Percentiles rank a stretch among this genome's conserved stretches.
These are phyloP conservation scores for Lolium perenne DNA, from an alignment of 176 grass and related monocot genomes.

Conservation along the genomic window DNA sequence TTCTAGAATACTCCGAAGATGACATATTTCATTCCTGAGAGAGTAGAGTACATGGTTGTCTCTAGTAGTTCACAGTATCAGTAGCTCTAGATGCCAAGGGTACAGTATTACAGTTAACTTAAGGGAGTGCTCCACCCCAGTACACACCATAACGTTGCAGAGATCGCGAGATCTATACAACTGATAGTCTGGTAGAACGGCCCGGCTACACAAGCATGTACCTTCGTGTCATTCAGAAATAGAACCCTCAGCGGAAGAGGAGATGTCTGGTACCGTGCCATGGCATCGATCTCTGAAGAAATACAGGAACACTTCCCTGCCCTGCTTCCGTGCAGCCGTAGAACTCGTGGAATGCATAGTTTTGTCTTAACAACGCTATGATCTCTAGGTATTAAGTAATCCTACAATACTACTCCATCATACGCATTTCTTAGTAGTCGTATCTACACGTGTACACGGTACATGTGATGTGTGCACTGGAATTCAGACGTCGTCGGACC, in stretches of 20 bases:
- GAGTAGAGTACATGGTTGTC: neutral
- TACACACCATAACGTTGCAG: neutral
- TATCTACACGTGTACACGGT: neutral
- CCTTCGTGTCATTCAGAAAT: neutral
- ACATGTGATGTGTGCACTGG: neutral
- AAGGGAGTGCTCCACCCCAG: neutral
- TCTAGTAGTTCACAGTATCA: neutral
- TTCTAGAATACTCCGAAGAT: no score
- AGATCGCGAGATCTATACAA: neutral
- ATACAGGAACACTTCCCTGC: neutral
- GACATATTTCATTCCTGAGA: neutral
- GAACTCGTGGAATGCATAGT: no score
- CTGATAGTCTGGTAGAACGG: neutral
- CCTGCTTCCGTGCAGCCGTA: neutral
- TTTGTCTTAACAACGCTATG: neutral
- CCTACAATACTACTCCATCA: slow-evolving; percentile 11
- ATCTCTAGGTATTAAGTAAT: slow-evolving; percentile 2
- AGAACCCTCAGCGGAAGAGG: neutral
- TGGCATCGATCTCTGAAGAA: slow-evolving; percentile 13
- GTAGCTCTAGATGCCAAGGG: neutral
- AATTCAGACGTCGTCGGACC: slow-evolving; percentile 73
- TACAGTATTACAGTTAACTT: slow-evolving; percentile 34
- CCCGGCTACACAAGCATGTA: neutral
- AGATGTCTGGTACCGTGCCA: neutral
- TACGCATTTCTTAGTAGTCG: neutral